These are phyloP conservation scores for Tephrocybe sp. DNA, from an alignment of 768 basidiomycete genomes.

Conservation along the genomic window DNA sequence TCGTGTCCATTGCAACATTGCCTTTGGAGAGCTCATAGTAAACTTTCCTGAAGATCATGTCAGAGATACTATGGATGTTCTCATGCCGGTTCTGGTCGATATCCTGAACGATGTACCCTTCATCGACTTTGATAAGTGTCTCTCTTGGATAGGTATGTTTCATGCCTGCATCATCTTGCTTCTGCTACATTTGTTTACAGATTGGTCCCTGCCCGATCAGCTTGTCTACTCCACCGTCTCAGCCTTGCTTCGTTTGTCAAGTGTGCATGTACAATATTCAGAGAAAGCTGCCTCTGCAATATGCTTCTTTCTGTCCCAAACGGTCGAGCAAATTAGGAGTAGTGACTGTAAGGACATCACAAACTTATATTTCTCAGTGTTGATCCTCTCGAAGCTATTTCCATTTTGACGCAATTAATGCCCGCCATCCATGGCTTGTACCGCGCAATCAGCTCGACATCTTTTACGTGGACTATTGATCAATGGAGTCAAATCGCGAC, in stretches of 20 bases:
- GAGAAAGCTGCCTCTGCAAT: conserved; percentile 56
- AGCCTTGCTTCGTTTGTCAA: conserved; percentile 67
- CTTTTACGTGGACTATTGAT: conserved; percentile 66
- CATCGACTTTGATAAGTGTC: conserved; percentile 72
- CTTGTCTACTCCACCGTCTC: conserved; percentile 77
- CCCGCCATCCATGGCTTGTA: conserved; percentile 87
- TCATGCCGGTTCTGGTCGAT: conserved; percentile 61
- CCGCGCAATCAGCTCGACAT: conserved; percentile 77
- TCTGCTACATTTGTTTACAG: conserved; percentile 32
- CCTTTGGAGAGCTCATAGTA: conserved; percentile 75
- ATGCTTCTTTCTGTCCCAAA: conserved; percentile 52
- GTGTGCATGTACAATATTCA: conserved; percentile 45
- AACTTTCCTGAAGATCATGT: conserved; percentile 58
- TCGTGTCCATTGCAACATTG: conserved; percentile 75
- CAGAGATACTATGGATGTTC: conserved; percentile 42
- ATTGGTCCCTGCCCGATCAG: conserved; percentile 86
- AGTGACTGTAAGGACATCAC: conserved; percentile 45
- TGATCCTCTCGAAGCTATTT: conserved; percentile 45
- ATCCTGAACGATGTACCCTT: conserved; percentile 70
- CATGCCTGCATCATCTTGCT: neutral
- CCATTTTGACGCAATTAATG: conserved; percentile 69
- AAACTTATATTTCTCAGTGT: neutral
- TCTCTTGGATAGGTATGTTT: conserved; percentile 75
- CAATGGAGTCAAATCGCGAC: conserved; percentile 62
- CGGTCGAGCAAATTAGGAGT: conserved; percentile 52